A percentile compares a stretch with the other conserved stretches of the same genome.
phyloP scores from a whole-genome alignment of 805 yeast species.

The Saturnispora zaruensis region DNA sequence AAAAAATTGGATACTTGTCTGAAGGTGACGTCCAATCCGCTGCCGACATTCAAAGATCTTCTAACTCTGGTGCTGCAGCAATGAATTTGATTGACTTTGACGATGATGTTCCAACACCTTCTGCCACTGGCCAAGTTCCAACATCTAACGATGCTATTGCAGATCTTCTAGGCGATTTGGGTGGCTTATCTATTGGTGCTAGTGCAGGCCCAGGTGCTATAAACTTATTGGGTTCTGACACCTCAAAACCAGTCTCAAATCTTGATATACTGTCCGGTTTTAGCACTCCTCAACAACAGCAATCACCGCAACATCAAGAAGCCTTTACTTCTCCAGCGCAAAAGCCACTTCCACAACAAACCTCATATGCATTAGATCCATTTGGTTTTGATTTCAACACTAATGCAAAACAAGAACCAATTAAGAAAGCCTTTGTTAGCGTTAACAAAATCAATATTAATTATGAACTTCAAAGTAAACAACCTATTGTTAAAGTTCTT shows the following conservation, averaged over 20 bases:
- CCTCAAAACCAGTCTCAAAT: constrained; percentile 10
- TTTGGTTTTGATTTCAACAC: constrained; percentile 28
- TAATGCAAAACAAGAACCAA: constrained; percentile 7
- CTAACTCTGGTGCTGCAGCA: constrained; percentile 18
- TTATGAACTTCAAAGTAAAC: constrained; percentile 17
- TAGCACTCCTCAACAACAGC: constrained; percentile 9
- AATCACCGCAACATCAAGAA: constrained; percentile 1
- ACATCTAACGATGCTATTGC: constrained; percentile 40
- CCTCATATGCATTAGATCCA: constrained; percentile 25
- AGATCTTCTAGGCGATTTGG: constrained; percentile 67
- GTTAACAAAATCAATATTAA: constrained; percentile 21
- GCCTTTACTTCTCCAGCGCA: constrained; percentile 5
- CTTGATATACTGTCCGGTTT: constrained; percentile 14
- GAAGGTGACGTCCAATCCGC: constrained; percentile 42
- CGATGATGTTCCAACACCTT: constrained; percentile 28
- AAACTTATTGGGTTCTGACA: constrained; percentile 23
- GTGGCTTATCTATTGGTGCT: constrained; percentile 45
- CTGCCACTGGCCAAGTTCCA: constrained; percentile 23
- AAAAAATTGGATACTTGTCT: constrained; percentile 57
- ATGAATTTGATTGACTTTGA: constrained; percentile 64
- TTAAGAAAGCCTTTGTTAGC: constrained; percentile 9
- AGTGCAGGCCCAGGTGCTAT: constrained; percentile 29
- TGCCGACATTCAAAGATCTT: constrained; percentile 10
- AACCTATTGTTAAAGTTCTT: constrained; percentile 14
- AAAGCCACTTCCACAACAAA: constrained; percentile 3